Evolutionary conservation across 2,329 filamentous ascomycete species (phyloP).

Genomic region (Fusarium brevicatenulatum): DNA sequence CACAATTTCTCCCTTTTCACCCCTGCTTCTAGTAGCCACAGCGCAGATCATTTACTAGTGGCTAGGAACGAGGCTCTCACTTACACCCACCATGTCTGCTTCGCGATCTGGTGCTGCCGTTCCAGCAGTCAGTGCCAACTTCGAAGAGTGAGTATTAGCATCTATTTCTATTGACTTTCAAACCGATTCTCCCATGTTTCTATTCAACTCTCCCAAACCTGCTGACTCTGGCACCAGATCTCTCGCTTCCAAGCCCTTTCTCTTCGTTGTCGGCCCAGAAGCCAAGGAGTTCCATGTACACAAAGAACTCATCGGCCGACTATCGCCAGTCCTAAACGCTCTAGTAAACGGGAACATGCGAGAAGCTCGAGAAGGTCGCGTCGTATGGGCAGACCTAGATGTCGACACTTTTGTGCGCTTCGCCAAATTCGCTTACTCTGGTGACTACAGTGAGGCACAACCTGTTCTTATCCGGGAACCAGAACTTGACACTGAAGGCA

Average conservation of each 20-base stretch:
- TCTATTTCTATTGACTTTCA: not conserved
- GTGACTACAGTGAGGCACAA: conserved; percentile 36
- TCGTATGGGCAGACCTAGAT: conserved; percentile 41
- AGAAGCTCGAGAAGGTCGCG: conserved; percentile 38
- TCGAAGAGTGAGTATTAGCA: conserved; percentile 33
- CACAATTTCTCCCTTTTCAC: not conserved
- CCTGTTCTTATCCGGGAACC: conserved; percentile 5
- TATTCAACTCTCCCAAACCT: not conserved
- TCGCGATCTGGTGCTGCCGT: conserved; percentile 1
- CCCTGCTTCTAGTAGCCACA: not conserved
- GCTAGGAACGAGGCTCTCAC: not conserved
- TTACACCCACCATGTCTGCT: conserved; percentile 21
- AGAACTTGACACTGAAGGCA: not conserved
- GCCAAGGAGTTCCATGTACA: conserved; percentile 41
- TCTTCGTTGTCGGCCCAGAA: conserved; percentile 38
- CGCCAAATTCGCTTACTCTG: conserved; percentile 40
- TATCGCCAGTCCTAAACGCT: conserved; percentile 37
- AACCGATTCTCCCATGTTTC: not conserved
- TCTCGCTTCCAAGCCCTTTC: conserved; percentile 40
- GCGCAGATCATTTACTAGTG: not conserved
- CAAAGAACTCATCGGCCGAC: conserved; percentile 35
- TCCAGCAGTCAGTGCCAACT: conserved; percentile 8
- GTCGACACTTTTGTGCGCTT: conserved; percentile 45
- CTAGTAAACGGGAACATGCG: conserved; percentile 43
- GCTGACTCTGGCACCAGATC: conserved; percentile 21